These are phyloP conservation scores for Boletales sp. DNA, from an alignment of 768 basidiomycete genomes.

Conservation along the genomic window DNA sequence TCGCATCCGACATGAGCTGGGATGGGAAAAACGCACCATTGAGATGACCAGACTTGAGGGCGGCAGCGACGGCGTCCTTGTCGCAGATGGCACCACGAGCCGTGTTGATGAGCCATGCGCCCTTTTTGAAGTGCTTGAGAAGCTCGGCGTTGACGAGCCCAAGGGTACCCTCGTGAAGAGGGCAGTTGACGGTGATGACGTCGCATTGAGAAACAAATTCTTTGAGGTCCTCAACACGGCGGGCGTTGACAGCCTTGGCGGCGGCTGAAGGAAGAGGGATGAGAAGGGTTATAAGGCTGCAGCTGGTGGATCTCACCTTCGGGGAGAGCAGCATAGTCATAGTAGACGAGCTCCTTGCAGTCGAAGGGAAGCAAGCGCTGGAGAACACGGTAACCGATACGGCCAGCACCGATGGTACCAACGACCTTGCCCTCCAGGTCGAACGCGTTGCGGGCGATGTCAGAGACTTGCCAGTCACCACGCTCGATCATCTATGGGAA, in stretches of 20 bases:
- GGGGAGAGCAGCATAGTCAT: slow-evolving; percentile 73
- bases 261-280: slow-evolving; percentile 40
- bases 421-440: slow-evolving; percentile 88
- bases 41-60: slow-evolving; percentile 71
- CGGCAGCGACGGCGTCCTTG: slow-evolving; percentile 71
- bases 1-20: too few relatives aligned
- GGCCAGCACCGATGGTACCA: slow-evolving; percentile 79
- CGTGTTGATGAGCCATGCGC: slow-evolving; percentile 89
- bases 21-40: slow-evolving; percentile 36
- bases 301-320: slow-evolving; percentile 34
- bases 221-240: slow-evolving; percentile 75
- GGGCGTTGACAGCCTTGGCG: slow-evolving; percentile 59
- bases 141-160: slow-evolving; percentile 79
- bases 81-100: slow-evolving; percentile 88
- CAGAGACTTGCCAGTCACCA: slow-evolving; percentile 83
- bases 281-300: not conserved
- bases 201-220: slow-evolving; percentile 58
- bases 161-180: slow-evolving; percentile 77
- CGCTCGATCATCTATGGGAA: slow-evolving; percentile 64
- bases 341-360: slow-evolving; percentile 86
- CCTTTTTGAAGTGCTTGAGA: slow-evolving; percentile 82
- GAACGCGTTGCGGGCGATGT: slow-evolving; percentile 76
- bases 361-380: slow-evolving; percentile 78
- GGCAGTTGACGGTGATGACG: slow-evolving; percentile 79
- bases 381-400: slow-evolving; percentile 83